Conservation (phyloP, 352 stramenopile species). For the Phytophthora pluvialis region DNA sequence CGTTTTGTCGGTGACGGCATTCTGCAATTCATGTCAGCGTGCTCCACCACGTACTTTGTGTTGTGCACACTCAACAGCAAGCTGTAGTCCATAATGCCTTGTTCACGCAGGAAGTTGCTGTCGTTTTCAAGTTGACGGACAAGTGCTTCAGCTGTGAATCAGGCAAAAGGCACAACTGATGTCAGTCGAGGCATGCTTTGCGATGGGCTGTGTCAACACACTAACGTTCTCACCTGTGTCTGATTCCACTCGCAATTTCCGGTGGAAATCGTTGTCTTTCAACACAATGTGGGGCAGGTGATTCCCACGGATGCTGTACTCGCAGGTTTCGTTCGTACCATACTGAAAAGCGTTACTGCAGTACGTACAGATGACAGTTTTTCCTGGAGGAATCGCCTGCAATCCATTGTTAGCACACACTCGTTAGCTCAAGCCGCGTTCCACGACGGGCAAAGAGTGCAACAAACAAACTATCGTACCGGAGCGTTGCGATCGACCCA, state of each 20-base stretch:
- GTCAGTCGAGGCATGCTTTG: constrained; percentile 9
- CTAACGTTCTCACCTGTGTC: constrained; percentile 43
- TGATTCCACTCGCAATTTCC: constrained; percentile 76
- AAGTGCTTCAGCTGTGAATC: constrained; percentile 51
- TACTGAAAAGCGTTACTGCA: constrained; percentile 84
- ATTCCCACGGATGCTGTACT: constrained; percentile 81
- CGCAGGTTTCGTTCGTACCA: constrained; percentile 68
- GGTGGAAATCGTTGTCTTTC: constrained; percentile 90
- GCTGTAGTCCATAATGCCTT: constrained; percentile 92
- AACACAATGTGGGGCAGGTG: constrained; percentile 82
- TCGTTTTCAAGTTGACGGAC: constrained; percentile 74
- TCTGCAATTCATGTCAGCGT: constrained; percentile 46
- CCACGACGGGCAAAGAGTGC: background rate
- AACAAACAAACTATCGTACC: constrained; percentile 36
- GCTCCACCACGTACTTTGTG: constrained; percentile 85
- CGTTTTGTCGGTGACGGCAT: constrained; percentile 69
- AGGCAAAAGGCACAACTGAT: background rate
- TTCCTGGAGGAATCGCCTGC: constrained; percentile 77
- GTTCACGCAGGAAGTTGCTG: constrained; percentile 71
- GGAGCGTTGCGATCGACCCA: constrained; percentile 88
- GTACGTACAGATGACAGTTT: constrained; percentile 86
- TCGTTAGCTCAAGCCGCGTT: constrained; percentile 4
- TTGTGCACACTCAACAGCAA: constrained; percentile 87
- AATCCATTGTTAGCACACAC: constrained; percentile 2
- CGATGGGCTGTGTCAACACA: background rate